A percentile compares a stretch with the other conserved stretches of the same genome.
These are phyloP conservation scores for Coemansia sp. DNA, from an alignment of 192 early-diverging fungal species.

Conservation along the genomic window DNA sequence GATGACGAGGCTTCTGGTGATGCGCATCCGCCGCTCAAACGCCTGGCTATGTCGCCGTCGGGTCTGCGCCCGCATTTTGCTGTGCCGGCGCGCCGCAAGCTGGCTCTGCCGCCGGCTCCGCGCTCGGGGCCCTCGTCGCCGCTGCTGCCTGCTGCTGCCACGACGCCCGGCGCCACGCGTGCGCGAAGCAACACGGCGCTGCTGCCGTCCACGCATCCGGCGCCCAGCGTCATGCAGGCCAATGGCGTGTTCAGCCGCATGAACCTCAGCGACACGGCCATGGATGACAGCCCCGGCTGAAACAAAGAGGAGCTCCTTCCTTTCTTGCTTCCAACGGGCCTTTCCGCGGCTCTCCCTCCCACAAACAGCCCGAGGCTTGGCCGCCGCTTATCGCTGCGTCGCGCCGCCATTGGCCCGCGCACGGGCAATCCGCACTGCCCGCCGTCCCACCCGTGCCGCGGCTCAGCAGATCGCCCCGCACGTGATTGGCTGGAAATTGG, in stretches of 20 bases:
- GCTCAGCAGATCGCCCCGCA: no score
- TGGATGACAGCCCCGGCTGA: constrained; percentile 10
- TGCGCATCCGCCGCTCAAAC: constrained; percentile 24
- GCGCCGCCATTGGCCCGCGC: no score
- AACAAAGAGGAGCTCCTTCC: no score
- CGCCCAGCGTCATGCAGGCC: constrained; percentile 25
- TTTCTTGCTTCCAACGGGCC: no score
- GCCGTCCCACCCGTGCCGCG: no score
- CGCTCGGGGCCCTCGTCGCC: constrained; percentile 32
- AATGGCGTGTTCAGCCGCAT: constrained; percentile 50
- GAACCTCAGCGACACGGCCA: constrained; percentile 39
- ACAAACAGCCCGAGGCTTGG: no score
- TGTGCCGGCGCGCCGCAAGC: constrained; percentile 6
- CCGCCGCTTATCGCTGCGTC: no score
- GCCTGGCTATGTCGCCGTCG: constrained; percentile 46
- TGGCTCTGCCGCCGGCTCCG: constrained; percentile 3
- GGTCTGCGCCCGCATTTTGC: constrained; percentile 36
- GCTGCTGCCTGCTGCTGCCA: constrained; percentile 5
- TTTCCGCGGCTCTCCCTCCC: no score
- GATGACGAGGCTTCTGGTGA: constrained; percentile 17
- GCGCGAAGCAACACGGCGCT: constrained; percentile 32
- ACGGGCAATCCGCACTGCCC: no score
- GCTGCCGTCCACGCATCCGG: not conserved
- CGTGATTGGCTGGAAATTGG: no score
- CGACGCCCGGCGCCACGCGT: constrained; percentile 13